Percentiles rank a stretch among this genome's conserved stretches.
phyloP scores from a whole-genome alignment of 768 basidiomycete genomes.

The Suillus decipiens region DNA sequence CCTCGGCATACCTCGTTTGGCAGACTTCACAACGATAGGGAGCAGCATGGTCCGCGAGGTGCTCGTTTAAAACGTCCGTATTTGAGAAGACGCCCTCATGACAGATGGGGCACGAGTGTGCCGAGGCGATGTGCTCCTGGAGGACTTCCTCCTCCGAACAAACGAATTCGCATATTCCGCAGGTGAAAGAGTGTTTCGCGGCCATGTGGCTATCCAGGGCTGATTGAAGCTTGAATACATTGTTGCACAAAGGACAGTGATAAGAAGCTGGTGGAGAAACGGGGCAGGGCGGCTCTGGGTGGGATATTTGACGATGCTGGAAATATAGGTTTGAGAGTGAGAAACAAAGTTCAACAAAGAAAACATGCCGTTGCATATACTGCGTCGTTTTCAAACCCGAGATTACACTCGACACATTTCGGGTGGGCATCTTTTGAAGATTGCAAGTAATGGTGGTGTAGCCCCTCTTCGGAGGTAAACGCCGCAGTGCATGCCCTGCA shows the following conservation, averaged over 20 bases:
- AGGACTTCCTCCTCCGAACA: slow-evolving; percentile 13
- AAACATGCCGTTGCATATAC: slow-evolving; percentile 32
- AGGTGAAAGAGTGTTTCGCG: not conserved
- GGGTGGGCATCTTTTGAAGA: slow-evolving; percentile 39
- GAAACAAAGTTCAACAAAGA: not conserved
- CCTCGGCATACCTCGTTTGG: slow-evolving; percentile 26
- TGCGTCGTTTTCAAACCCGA: slow-evolving; percentile 37
- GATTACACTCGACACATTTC: slow-evolving; percentile 33
- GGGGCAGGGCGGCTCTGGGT: not conserved
- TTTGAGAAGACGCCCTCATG: slow-evolving; percentile 34
- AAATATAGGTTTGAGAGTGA: not conserved
- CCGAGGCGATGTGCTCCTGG: slow-evolving; percentile 29
- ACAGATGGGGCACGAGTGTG: slow-evolving; percentile 35
- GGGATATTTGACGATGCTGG: slow-evolving; percentile 2
- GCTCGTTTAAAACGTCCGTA: slow-evolving; percentile 25
- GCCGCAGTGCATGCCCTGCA: slow-evolving; percentile 24
- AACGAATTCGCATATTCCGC: not conserved
- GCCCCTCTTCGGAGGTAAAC: slow-evolving; percentile 35
- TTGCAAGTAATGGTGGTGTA: slow-evolving; percentile 41
- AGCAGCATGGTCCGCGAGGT: slow-evolving; percentile 31
- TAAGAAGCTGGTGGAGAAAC: slow-evolving; percentile 2
- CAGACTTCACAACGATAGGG: slow-evolving; percentile 29
- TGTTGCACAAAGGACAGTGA: not conserved
- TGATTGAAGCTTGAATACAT: not conserved
- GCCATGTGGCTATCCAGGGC: slow-evolving; percentile 2